Evolutionary conservation across 192 early-diverging fungal genomes (phyloP).

Genomic region (Mortierella claussenii): DNA sequence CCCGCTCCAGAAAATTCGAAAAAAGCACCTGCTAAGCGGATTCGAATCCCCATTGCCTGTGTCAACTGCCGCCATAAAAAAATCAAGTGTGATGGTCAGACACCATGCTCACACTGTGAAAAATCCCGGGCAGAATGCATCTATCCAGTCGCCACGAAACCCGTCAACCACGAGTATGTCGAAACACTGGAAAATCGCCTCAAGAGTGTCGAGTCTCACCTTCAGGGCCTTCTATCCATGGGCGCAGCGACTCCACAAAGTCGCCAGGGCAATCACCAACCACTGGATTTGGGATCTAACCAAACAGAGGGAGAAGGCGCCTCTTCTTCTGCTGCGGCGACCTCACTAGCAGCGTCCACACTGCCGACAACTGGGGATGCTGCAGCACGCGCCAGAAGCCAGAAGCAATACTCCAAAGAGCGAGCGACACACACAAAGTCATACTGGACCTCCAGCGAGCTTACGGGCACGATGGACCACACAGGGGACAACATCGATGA

Average conservation of each 20-base stretch:
- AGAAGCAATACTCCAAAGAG: conserved; percentile 15
- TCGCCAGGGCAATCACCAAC: background rate
- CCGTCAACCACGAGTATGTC: conserved; percentile 41
- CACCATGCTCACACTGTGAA: conserved; percentile 54
- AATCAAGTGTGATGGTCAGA: conserved; percentile 56
- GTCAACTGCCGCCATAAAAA: conserved; percentile 55
- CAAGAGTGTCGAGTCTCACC: conserved; percentile 35
- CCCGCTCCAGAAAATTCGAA: conserved; percentile 20
- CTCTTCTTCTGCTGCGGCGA: conserved; percentile 38
- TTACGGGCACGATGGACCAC: no score
- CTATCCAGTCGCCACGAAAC: conserved; percentile 45
- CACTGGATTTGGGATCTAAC: no score
- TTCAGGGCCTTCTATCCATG: conserved; percentile 17
- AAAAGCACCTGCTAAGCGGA: conserved; percentile 13
- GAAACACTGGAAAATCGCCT: conserved; percentile 42
- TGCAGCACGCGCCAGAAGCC: conserved; percentile 26
- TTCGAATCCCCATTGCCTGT: conserved; percentile 55
- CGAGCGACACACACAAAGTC: no score
- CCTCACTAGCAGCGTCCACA: conserved; percentile 6
- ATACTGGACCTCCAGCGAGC: no score
- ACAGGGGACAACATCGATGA: background rate
- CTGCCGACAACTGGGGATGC: no score
- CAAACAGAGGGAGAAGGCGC: conserved; percentile 14
- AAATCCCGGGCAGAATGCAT: conserved; percentile 26
- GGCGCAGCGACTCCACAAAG: background rate